Percentiles rank a stretch among this genome's conserved stretches.
These are phyloP conservation scores for Beauveria medogensis DNA, from an alignment of 2,329 filamentous ascomycete genomes.

Conservation along the genomic window DNA sequence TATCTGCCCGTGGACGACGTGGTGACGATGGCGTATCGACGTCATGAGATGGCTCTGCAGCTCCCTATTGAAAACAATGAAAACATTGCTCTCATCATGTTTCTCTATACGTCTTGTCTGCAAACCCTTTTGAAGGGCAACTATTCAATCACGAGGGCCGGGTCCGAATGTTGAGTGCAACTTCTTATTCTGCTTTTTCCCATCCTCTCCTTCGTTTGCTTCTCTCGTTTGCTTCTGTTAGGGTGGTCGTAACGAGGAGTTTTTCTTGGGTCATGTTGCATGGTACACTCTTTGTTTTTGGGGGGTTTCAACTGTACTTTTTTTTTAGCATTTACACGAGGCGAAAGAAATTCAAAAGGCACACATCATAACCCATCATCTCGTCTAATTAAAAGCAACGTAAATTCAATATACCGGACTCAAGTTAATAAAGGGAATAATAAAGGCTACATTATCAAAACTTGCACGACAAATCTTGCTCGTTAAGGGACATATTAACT, in stretches of 20 bases:
- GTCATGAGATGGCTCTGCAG: neutral
- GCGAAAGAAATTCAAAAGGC: neutral
- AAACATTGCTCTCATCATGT: neutral
- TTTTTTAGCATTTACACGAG: neutral
- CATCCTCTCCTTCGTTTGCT: neutral
- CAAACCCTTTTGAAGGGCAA: neutral
- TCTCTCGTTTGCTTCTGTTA: neutral
- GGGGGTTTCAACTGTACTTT: neutral
- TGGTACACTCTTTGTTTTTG: neutral
- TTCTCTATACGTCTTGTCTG: neutral
- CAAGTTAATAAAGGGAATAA: slow-evolving; percentile 21
- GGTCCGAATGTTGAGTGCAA: neutral
- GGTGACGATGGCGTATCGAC: neutral
- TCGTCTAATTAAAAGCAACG: neutral
- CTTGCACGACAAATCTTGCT: slow-evolving; percentile 19
- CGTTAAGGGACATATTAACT: slow-evolving; percentile 11
- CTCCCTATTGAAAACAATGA: too few relatives aligned
- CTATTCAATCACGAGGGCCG: too few relatives aligned
- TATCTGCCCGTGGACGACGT: neutral
- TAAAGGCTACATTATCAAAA: slow-evolving; percentile 31
- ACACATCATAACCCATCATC: neutral
- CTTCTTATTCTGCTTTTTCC: neutral
- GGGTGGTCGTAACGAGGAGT: neutral
- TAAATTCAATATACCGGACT: slow-evolving; percentile 6
- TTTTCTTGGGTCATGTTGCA: neutral